phyloP scores from a whole-genome alignment of 768 basidiomycete species.

The Kwoniella heveanensis region DNA sequence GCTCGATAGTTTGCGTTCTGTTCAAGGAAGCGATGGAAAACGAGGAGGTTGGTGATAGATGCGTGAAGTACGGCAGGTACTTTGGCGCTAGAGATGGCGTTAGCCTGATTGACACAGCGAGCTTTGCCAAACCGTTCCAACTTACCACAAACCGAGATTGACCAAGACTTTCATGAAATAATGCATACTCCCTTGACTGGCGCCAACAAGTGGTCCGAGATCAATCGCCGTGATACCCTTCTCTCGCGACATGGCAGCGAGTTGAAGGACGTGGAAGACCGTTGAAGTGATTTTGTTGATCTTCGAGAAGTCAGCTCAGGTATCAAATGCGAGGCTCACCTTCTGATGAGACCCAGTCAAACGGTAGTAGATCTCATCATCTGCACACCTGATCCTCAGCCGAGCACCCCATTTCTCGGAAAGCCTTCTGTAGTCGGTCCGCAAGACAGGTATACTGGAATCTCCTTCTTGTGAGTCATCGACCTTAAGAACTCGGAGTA shows the following conservation, averaged over 20 bases:
- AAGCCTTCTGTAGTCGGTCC: slow-evolving; percentile 24
- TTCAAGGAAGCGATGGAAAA: slow-evolving; percentile 41
- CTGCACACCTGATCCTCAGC: slow-evolving; percentile 38
- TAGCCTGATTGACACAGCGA: too few species aligned
- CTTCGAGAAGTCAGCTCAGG: slow-evolving; percentile 17
- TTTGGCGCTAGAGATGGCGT: slow-evolving; percentile 33
- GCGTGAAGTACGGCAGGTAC: slow-evolving; percentile 36
- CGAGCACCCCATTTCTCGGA: slow-evolving; percentile 43
- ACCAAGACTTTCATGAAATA: slow-evolving; percentile 47
- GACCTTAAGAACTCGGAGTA: slow-evolving; percentile 25
- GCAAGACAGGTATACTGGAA: slow-evolving; percentile 12
- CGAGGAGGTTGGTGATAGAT: slow-evolving; percentile 39
- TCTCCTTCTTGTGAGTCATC: slow-evolving; percentile 29
- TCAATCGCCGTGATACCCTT: slow-evolving; percentile 48
- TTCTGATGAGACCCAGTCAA: slow-evolving; percentile 45
- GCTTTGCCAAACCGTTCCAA: background rate
- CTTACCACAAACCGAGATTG: slow-evolving; percentile 38
- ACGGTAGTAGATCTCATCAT: slow-evolving; percentile 46
- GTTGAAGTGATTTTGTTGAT: slow-evolving; percentile 32
- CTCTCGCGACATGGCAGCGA: slow-evolving; percentile 41
- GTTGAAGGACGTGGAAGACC: slow-evolving; percentile 42
- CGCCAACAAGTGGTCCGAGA: slow-evolving; percentile 44
- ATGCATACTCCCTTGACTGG: slow-evolving; percentile 43
- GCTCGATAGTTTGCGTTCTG: slow-evolving; percentile 39
- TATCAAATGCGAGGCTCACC: slow-evolving; percentile 22